phyloP scores from a whole-genome alignment of 2,329 filamentous ascomycete species.

The Scedosporium aurantiacum region DNA sequence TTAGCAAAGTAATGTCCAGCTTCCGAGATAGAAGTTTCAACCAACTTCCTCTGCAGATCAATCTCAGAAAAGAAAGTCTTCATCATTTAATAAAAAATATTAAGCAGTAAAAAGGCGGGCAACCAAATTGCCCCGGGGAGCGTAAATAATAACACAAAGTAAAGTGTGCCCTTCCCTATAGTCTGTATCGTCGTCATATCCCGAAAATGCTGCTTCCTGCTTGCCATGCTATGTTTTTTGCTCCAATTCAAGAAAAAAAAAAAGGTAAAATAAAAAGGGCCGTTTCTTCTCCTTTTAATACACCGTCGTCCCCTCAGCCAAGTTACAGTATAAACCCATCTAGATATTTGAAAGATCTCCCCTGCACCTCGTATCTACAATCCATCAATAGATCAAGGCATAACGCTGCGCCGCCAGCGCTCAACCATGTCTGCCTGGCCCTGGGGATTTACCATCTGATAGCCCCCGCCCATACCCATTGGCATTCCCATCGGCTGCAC shows the following conservation, averaged over 20 bases:
- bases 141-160: no score
- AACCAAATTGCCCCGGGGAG: no score
- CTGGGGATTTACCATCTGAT: constrained; percentile 5
- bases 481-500: constrained; percentile 8
- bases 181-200: no score
- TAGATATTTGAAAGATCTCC: neutral
- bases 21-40: no score
- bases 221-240: neutral
- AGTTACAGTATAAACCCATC: neutral
- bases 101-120: no score
- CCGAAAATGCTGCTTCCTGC: neutral
- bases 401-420: constrained; percentile 30
- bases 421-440: constrained; percentile 23
- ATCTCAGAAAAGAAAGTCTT: no score
- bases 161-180: no score
- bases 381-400: constrained; percentile 5
- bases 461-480: constrained; percentile 6
- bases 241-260: neutral
- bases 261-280: neutral
- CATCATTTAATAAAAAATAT: no score
- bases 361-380: neutral
- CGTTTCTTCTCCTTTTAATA: neutral
- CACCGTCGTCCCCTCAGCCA: neutral
- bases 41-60: no score
- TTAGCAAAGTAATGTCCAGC: no score